Evolutionary conservation across 164 flowering plant species (phyloP).

Genomic region (Chimonanthus salicifolius): DNA sequence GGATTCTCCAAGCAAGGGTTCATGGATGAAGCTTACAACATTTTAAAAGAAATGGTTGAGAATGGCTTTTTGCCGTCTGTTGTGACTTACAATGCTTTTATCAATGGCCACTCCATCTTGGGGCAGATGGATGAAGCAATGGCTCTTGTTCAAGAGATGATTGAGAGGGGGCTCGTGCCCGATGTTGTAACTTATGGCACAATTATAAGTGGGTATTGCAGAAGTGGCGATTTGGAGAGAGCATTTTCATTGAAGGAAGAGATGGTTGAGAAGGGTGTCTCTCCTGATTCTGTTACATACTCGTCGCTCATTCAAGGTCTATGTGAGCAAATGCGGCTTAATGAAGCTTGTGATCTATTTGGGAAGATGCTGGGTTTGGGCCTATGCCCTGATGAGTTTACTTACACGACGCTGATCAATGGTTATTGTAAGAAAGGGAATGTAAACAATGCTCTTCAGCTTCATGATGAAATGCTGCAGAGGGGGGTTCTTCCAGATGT

Average conservation of each 20-base stretch:
- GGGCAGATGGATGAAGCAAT: conserved; percentile 63
- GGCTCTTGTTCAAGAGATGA: conserved; percentile 44
- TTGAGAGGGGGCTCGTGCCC: conserved; percentile 44
- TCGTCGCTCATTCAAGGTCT: conserved; percentile 76
- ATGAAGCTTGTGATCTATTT: conserved; percentile 62
- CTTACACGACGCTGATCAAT: conserved; percentile 71
- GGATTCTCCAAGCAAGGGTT: conserved; percentile 75
- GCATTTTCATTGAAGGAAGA: conserved; percentile 53
- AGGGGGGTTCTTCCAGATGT: conserved; percentile 75
- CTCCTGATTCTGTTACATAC: conserved; percentile 60
- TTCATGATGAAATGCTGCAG: conserved; percentile 72
- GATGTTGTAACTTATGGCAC: conserved; percentile 78
- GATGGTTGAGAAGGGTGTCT: conserved; percentile 60
- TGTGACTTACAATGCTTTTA: conserved; percentile 68
- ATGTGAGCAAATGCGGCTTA: conserved; percentile 49
- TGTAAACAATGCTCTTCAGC: conserved; percentile 40
- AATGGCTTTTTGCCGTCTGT: conserved; percentile 57
- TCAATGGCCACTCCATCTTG: conserved; percentile 58
- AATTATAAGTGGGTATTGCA: conserved; percentile 59
- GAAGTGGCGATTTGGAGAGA: conserved; percentile 38
- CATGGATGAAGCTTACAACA: conserved; percentile 46
- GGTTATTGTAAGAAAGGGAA: conserved; percentile 73
- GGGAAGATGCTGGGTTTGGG: conserved; percentile 58
- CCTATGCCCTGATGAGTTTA: conserved; percentile 61
- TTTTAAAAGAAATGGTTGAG: conserved; percentile 50